Percentiles rank a stretch among this genome's conserved stretches.
phyloP scores from a whole-genome alignment of 768 basidiomycete genomes.

The Psilocybe azurescens region DNA sequence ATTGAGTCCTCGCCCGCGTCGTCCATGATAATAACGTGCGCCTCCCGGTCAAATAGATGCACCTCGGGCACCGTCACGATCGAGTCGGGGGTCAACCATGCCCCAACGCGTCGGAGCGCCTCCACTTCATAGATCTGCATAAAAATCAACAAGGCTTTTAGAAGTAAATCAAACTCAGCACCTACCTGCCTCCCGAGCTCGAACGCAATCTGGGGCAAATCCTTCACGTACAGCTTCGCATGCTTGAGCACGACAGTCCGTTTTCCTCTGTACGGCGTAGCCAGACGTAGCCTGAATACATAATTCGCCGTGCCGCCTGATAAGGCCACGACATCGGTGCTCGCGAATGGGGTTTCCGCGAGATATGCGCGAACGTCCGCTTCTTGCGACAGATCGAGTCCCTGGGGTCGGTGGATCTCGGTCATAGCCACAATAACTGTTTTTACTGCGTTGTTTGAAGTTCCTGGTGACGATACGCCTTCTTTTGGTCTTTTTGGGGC shows the following conservation, averaged over 20 bases:
- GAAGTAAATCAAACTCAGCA: background rate
- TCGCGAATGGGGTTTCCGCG: conserved; percentile 50
- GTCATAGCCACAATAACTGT: background rate
- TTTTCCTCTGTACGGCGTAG: conserved; percentile 41
- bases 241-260: conserved; percentile 65
- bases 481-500: too few species aligned
- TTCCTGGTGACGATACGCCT: background rate
- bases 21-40: conserved; percentile 64
- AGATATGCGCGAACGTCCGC: conserved; percentile 49
- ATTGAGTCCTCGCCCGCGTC: conserved; percentile 51
- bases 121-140: conserved; percentile 46
- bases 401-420: conserved; percentile 5
- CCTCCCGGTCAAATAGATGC: conserved; percentile 52
- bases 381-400: conserved; percentile 37
- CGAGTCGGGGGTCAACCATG: conserved; percentile 38
- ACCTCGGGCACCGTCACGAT: conserved; percentile 55
- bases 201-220: conserved; percentile 26
- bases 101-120: conserved; percentile 51
- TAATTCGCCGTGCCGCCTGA: conserved; percentile 63
- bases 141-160: background rate
- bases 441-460: background rate
- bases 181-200: conserved; percentile 58
- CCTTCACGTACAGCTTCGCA: conserved; percentile 48
- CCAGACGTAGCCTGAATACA: conserved; percentile 57
- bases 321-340: conserved; percentile 42